phyloP scores from a whole-genome alignment of 2,329 filamentous ascomycete genomes.

The Scedosporium boydii region DNA sequence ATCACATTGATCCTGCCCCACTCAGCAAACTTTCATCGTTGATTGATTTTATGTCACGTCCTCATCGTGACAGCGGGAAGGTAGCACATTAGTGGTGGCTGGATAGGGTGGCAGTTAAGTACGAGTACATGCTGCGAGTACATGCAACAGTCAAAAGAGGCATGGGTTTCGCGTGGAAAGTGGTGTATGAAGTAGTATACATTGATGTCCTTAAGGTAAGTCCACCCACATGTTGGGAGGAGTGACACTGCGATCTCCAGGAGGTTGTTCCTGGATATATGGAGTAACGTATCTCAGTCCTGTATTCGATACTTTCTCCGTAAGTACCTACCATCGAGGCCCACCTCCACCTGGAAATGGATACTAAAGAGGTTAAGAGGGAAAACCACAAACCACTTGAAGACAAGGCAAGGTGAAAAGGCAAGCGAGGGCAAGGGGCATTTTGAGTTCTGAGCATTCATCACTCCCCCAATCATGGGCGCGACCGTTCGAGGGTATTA shows the following conservation, averaged over 20 bases:
- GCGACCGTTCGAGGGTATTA: not conserved
- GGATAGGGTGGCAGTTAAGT: not conserved
- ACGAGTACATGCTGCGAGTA: not conserved
- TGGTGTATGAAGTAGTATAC: not conserved
- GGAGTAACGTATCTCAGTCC: not conserved
- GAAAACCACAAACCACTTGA: not conserved
- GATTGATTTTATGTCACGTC: too few species aligned
- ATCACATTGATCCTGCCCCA: not conserved
- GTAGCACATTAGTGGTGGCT: not conserved
- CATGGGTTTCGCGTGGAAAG: not conserved
- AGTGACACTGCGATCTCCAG: not conserved
- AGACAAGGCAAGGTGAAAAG: not conserved
- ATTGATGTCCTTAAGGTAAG: not conserved
- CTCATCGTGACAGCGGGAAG: not conserved
- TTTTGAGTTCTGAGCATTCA: not conserved
- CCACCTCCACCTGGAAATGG: not conserved
- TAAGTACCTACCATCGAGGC: not conserved
- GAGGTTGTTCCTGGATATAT: not conserved
- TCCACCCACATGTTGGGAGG: not conserved
- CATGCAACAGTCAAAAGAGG: not conserved
- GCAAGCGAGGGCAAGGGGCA: not conserved
- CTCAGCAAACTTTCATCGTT: not conserved
- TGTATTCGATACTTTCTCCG: not conserved
- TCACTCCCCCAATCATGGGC: conserved; percentile 1
- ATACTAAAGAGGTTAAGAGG: not conserved